phyloP scores from a whole-genome alignment of 2,329 filamentous ascomycete genomes.

The Curvularia verruculosa region DNA sequence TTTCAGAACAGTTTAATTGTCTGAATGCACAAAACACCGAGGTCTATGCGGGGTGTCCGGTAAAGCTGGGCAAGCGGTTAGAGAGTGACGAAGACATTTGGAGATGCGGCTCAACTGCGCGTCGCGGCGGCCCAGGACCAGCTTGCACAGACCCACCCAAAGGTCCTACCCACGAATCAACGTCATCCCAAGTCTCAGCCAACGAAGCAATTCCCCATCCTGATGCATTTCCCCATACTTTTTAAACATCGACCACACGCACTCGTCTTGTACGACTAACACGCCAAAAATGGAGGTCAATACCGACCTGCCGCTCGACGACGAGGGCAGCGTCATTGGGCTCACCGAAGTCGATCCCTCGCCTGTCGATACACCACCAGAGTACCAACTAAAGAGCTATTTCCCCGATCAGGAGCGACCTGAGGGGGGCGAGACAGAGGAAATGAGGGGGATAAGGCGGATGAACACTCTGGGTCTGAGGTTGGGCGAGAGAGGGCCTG shows the following conservation, averaged over 20 bases:
- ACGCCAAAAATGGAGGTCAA: constrained; percentile 22
- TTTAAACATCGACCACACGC: background rate
- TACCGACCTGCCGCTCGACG: constrained; percentile 31
- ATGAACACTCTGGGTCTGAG: constrained; percentile 53
- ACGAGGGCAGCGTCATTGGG: constrained; percentile 63
- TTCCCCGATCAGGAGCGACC: constrained; percentile 39
- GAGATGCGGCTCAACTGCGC: constrained; percentile 19
- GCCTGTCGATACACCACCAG: constrained; percentile 67
- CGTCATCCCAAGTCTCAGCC: constrained; percentile 36
- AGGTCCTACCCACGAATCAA: constrained; percentile 35
- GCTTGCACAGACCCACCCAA: constrained; percentile 5
- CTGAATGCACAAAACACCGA: background rate
- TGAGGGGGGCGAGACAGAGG: constrained; percentile 13
- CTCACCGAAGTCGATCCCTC: constrained; percentile 81
- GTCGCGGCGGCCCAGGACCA: constrained; percentile 27
- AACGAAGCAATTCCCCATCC: constrained; percentile 21
- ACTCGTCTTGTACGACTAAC: background rate
- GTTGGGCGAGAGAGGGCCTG: constrained; percentile 71
- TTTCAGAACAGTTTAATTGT: background rate
- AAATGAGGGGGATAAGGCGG: constrained; percentile 17
- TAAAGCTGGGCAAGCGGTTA: background rate
- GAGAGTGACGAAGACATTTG: constrained; percentile 1
- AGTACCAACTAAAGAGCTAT: constrained; percentile 59
- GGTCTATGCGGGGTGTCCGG: background rate
- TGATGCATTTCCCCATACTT: constrained; percentile 19